A percentile compares a stretch with the other conserved stretches of the same genome.
phyloP scores from a whole-genome alignment of 208 protist genomes.

The Wallacemonas sp. region DNA sequence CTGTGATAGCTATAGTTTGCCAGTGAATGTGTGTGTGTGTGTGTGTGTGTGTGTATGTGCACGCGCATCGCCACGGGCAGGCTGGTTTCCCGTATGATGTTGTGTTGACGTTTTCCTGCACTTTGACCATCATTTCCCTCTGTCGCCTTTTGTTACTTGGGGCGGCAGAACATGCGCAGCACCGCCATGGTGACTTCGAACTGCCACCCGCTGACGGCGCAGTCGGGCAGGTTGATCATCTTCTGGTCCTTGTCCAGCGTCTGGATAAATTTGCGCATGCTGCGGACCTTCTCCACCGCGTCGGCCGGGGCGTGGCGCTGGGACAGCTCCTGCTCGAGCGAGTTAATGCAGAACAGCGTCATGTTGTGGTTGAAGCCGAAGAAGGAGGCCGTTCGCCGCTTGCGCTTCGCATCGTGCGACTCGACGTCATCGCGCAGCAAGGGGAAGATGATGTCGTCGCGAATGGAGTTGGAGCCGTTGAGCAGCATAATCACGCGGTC shows the following conservation, averaged over 20 bases:
- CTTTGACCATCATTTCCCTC: background rate
- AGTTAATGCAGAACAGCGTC: slow-evolving; percentile 82
- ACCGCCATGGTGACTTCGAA: slow-evolving; percentile 64
- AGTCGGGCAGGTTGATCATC: slow-evolving; percentile 13
- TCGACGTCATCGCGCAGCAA: slow-evolving; percentile 72
- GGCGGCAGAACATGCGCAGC: slow-evolving; percentile 69
- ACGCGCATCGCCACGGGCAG: too few relatives aligned
- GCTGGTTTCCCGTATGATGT: too few relatives aligned
- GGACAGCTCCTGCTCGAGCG: slow-evolving; percentile 80
- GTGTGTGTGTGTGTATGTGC: too few relatives aligned
- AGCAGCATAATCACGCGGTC: slow-evolving; percentile 95
- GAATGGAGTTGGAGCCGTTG: slow-evolving; percentile 79
- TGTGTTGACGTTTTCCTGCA: too few relatives aligned
- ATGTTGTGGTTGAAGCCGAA: slow-evolving; percentile 86
- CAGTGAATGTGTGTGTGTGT: too few relatives aligned
- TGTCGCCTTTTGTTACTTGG: slow-evolving; percentile 25
- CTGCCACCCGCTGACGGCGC: slow-evolving; percentile 40
- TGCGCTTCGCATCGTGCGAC: slow-evolving; percentile 78
- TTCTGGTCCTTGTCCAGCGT: slow-evolving; percentile 18
- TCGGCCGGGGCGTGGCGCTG: slow-evolving; percentile 47
- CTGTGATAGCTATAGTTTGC: too few relatives aligned
- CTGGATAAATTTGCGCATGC: slow-evolving; percentile 59
- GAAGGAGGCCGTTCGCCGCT: slow-evolving; percentile 69
- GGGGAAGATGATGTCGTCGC: slow-evolving; percentile 90
- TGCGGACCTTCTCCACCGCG: slow-evolving; percentile 53